Base-by-base conservation (phyloP, 768 basidiomycete genomes). In the Phallus indusiatus region DNA sequence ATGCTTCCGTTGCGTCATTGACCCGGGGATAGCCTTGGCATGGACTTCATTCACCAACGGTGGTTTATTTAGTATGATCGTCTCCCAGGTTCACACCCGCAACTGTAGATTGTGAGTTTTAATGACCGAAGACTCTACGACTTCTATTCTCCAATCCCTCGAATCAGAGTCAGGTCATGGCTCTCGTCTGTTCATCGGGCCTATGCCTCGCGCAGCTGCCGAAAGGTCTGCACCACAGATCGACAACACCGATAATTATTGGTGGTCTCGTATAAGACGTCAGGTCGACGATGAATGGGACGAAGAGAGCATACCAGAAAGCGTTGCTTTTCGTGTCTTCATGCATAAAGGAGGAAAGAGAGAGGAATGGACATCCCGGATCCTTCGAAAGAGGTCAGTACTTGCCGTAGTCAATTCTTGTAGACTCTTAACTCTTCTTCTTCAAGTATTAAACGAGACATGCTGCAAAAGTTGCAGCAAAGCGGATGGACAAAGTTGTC, bases 131-230 rank as follows among this genome's bases (percentile, higher is more conserved):
- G n/a, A 42, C 12, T n/a, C n/a, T 42, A 42, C n/a, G 42, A 11
- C 42, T 42, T 42, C 42, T 4, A 2, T 42, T 42, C 9, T n/a
- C n/a, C n/a, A 14, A 42, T n/a, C 12, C 4, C n/a, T 12, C n/a
- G 14, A 42, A 42, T 42, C 42, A 12, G 42, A n/a, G 12, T 42
- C 42, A 10, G 42, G n/a, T 42, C 42, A 42, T 42, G n/a, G 14
- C n/a, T 75, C 75, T 56, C 78, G 90, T 33, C 69, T 85, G 55
- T 90, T 90, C 70, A 75, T 92, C 48, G 90, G 90, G 0, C 86
- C 89, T 3, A 77, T 90, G 75, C 88, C 88, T 18, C 8, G 20
- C 5, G 34, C 34, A 12, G 49, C 33, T 34, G 57, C 22, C 12
- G 82, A 85, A 66, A 80, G 76, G 58, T 74, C 82, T 58, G 70